Evolutionary conservation across 495 filamentous ascomycete species (phyloP), one percentile per base, ranked within the genome.

Genomic region (Glonium stellatum): DNA sequence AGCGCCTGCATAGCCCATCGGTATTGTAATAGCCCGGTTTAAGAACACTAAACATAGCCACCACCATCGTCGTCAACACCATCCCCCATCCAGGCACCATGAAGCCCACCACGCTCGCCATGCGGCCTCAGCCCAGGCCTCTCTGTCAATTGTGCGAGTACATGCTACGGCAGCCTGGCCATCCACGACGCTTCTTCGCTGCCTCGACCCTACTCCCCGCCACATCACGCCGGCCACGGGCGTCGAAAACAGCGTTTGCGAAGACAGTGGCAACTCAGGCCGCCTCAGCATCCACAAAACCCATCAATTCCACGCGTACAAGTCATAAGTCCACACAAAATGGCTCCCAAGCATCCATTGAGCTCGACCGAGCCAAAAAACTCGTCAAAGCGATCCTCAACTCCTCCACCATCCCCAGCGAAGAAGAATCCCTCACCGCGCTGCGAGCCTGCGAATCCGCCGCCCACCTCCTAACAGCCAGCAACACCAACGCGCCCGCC

Each of bases 131-230:
- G 21, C 31, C 65, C 42, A 57, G 58, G 61, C 58, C 60, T 18
- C 23, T 67, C 12, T 67, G 65, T 58, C 65, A 64, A 57, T 59
- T 61, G 58, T 67, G 65, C 55, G 61, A 64, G 25, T 58, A 64
- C 54, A 61, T 64, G 23, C 35, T 58, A 41, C 65, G 54, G 61
- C 65, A 67, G 61, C 55, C 65, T 47, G 51, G 48, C 8, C 54
- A 51, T 22, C 65, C 41, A 23, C 60, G 61, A 19, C 49, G 54
- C 3, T 64, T 67, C 60, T 25, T 59, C 31, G 23, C 54, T 21
- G 21, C 65, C 11, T 50, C 57, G 23, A 56, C 54, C 9, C 12
- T 63, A 22, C 54, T 58, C 53, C 31, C 65, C 58, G 13, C 60
- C 34, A 42, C 60, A 15, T 61, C 53, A 21, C 53, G 57, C n/a